Evolutionary conservation across 257 asterid genomes (phyloP).

Genomic region (Eustoma russellianum): DNA sequence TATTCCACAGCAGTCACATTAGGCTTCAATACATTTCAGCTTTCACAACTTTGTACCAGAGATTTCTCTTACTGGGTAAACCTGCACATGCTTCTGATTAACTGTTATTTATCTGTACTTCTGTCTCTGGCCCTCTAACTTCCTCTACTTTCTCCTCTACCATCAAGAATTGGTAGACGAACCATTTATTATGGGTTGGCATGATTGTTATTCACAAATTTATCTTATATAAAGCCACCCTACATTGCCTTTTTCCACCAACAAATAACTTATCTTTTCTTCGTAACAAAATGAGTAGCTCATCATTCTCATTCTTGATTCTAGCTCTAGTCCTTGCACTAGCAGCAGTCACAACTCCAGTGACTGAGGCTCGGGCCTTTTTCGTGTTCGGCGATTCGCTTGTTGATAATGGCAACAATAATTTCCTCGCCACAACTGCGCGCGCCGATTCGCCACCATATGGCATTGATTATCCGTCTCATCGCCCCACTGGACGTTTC

Average conservation of each 20-base stretch:
- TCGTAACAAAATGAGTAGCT: constrained; percentile 21
- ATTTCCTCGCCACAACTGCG: constrained; percentile 57
- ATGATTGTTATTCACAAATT: neutral
- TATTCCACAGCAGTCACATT: no score
- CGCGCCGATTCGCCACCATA: constrained; percentile 85
- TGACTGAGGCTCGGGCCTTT: constrained; percentile 56
- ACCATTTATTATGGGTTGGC: constrained; percentile 11
- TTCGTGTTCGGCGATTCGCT: constrained; percentile 86
- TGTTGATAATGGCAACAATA: constrained; percentile 87
- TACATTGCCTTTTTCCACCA: neutral
- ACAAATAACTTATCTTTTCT: neutral
- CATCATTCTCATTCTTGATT: constrained; percentile 16
- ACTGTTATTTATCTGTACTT: neutral
- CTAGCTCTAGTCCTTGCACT: constrained; percentile 22
- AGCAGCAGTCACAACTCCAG: constrained; percentile 11
- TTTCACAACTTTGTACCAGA: neutral
- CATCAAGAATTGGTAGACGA: constrained; percentile 2
- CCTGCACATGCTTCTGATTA: neutral
- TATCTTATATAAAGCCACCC: constrained; percentile 5
- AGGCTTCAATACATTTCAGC: neutral
- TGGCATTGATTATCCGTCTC: constrained; percentile 75
- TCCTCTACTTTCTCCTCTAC: constrained; percentile 1
- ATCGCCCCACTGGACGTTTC: constrained; percentile 77
- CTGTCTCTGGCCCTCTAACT: constrained; percentile 2
- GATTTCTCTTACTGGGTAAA: neutral